Evolutionary conservation across 805 yeast species (phyloP).

Genomic region (Torulaspora microellipsoides): DNA sequence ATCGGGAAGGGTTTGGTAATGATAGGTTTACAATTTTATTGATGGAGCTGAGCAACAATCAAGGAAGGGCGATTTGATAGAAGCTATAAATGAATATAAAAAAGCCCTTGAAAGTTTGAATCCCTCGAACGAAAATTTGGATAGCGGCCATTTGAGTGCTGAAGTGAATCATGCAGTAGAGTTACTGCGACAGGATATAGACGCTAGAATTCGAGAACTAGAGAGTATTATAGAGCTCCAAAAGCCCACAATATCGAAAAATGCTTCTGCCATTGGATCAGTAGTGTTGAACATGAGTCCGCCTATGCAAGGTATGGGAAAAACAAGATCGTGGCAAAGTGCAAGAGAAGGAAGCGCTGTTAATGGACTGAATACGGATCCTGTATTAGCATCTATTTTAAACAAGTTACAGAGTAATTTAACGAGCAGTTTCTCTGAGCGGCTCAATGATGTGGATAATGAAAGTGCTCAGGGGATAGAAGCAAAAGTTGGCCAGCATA

Average conservation of each 20-base stretch:
- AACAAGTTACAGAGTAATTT: conserved; percentile 22
- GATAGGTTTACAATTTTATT: conserved; percentile 46
- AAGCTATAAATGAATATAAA: conserved; percentile 39
- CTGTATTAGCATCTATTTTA: conserved; percentile 17
- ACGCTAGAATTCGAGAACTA: conserved; percentile 33
- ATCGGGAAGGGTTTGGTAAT: background rate
- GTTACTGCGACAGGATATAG: conserved; percentile 31
- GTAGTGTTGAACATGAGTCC: conserved; percentile 14
- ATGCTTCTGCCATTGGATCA: conserved; percentile 24
- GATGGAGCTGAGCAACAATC: conserved; percentile 50
- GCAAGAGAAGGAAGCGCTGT: conserved; percentile 6
- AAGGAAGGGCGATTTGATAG: conserved; percentile 38
- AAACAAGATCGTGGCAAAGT: conserved; percentile 15
- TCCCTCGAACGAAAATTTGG: conserved; percentile 9
- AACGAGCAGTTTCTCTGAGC: conserved; percentile 2
- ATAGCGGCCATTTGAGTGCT: conserved; percentile 27
- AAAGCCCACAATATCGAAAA: conserved; percentile 21
- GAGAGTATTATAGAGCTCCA: conserved; percentile 25
- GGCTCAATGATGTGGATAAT: conserved; percentile 1
- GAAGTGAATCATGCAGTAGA: conserved; percentile 33
- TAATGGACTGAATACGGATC: conserved; percentile 14
- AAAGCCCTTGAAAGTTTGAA: conserved; percentile 7
- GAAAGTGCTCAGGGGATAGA: conserved; percentile 18
- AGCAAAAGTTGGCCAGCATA: conserved; percentile 21
- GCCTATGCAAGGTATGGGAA: conserved; percentile 11